Percentiles rank a stretch among this genome's conserved stretches.
Evolutionary conservation across 441 rosid genomes (phyloP).

Genomic region (Theobroma grandiflorum): DNA sequence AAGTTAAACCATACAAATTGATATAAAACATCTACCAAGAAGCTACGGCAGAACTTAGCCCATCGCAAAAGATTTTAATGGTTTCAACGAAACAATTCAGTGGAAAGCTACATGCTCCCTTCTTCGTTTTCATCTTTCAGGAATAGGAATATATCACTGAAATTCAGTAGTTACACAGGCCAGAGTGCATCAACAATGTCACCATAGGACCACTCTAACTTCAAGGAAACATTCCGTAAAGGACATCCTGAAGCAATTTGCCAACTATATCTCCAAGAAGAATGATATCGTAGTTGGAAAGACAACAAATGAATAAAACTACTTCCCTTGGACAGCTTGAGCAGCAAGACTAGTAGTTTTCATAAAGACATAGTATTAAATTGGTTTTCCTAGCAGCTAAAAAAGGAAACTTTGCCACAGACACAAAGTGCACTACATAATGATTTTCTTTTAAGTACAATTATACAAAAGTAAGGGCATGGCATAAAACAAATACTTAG

Average conservation of each 20-base stretch:
- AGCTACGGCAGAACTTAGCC: neutral
- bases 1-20: slow-evolving; percentile 35
- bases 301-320: neutral
- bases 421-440: neutral
- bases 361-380: neutral
- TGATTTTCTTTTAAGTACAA: neutral
- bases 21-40: neutral
- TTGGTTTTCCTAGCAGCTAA: neutral
- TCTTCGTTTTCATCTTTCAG: neutral
- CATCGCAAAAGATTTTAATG: slow-evolving; percentile 11
- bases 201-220: neutral
- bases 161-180: neutral
- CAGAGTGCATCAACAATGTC: neutral
- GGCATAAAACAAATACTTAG: neutral
- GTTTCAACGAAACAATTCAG: neutral
- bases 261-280: neutral
- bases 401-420: neutral
- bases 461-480: neutral
- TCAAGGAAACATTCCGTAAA: neutral
- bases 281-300: neutral
- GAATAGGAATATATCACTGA: neutral
- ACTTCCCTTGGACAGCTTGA: neutral
- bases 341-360: neutral
- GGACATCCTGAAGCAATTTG: neutral
- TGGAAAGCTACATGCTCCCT: neutral